phyloP scores from a whole-genome alignment of 768 basidiomycete genomes.

The Lyophyllum shimeji region DNA sequence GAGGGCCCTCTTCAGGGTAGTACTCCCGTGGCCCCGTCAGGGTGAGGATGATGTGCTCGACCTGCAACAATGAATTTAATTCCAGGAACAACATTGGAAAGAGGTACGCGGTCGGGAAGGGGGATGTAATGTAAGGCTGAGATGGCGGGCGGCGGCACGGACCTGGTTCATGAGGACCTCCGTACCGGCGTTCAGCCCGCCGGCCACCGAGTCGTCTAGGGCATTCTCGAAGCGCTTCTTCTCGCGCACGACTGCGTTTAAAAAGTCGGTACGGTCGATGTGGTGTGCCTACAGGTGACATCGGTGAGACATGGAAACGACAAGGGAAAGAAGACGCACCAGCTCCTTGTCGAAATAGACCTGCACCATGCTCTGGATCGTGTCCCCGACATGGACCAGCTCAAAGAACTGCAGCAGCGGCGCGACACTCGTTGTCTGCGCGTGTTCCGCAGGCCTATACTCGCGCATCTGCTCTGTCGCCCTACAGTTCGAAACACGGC shows the following conservation, averaged over 20 bases:
- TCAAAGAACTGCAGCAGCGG: constrained; percentile 97
- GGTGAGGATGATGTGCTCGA: constrained; percentile 88
- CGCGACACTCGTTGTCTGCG: constrained; percentile 80
- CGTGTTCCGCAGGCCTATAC: constrained; percentile 89
- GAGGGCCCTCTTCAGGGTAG: constrained; percentile 78
- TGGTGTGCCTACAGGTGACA: constrained; percentile 65
- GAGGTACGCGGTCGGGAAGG: too few relatives aligned
- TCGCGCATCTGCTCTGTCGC: constrained; percentile 86
- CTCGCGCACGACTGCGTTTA: constrained; percentile 91
- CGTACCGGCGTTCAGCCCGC: constrained; percentile 92
- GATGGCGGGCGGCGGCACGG: constrained; percentile 9
- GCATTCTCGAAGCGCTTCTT: constrained; percentile 95
- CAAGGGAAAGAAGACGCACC: constrained; percentile 41
- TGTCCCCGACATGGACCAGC: constrained; percentile 95
- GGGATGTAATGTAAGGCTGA: neutral
- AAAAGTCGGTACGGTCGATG: constrained; percentile 91
- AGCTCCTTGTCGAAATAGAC: constrained; percentile 98
- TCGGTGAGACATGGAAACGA: neutral
- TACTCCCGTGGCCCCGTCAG: constrained; percentile 86
- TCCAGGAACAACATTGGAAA: neutral
- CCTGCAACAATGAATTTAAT: constrained; percentile 43
- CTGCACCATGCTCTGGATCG: constrained; percentile 95
- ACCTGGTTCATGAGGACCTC: constrained; percentile 96
- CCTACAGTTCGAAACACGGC: constrained; percentile 35
- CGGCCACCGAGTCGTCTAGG: constrained; percentile 91